Evolutionary conservation across 2,329 filamentous ascomycete genomes (phyloP), one percentile per base, ranked within the genome.

Genomic region (Cryphonectria naterciae): DNA sequence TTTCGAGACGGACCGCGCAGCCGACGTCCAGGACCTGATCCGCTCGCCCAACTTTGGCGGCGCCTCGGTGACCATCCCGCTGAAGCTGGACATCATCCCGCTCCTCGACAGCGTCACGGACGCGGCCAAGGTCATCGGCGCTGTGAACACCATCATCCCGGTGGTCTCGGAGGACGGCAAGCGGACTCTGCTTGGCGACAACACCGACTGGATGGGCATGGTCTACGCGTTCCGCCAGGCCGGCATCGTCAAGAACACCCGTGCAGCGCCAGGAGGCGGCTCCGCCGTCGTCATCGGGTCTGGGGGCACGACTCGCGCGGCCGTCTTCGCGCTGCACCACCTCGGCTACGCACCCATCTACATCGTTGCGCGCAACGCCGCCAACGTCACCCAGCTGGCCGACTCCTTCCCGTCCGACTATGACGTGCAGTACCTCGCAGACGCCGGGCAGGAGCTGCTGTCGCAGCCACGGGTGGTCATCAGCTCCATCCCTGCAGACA

Each of bases 171-270:
- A 82, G 10, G 83, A 80, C 3, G 83, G 82, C 4, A 80, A 84
- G 68, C 81, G 81, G 65, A 87, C 85, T 32, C 88, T 98, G 3
- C 80, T 93, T 22, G 96, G 96, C 60, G 93, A 95, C 79, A 99
- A 99, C 81, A 99, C 96, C 17, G 96, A 99, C 83, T 99, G 94
- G 92, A 88, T 90, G 77, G 96, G 96, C 73, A 99, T 99, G 90
- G 89, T 92, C 2, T 89, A 92, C 75, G 91, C 93, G 4, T 87
- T 99, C 28, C 89, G 87, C 70, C 88, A 88, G 58, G 90, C 89
- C 1, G 93, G 93, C 10, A 84, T 92, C 54, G 82, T 73, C 80
- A 73, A 79, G 77, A 76, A 75, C 77, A 75, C 76, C 79, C 77
- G 68, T 28, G 73, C 76, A 75, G 39, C 78, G 71, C 81, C 84